Conservation (phyloP, 1,139 yeast species). For the Suhomyces anneliseae region DNA sequence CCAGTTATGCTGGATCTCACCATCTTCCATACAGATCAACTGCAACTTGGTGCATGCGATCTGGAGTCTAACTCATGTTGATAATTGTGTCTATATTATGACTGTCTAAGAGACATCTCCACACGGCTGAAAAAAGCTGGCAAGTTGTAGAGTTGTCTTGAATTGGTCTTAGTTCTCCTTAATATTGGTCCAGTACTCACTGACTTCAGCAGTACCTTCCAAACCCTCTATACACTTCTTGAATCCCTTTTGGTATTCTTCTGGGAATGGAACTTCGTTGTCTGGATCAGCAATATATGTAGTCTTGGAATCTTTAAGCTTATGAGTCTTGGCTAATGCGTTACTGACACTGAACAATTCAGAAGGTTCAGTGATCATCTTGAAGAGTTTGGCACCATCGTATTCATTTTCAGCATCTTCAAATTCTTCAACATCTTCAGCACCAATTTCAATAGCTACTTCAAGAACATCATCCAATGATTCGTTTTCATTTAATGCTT, state of each 20-base stretch:
- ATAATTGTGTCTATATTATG: too few relatives aligned
- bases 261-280: conserved; percentile 53
- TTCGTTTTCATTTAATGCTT: conserved; percentile 38
- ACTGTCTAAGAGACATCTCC: too few relatives aligned
- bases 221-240: conserved; percentile 60
- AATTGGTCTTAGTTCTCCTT: conserved; percentile 15
- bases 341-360: conserved; percentile 65
- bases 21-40: too few relatives aligned
- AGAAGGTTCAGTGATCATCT: conserved; percentile 56
- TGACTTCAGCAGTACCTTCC: conserved; percentile 79
- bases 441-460: conserved; percentile 73
- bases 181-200: conserved; percentile 68
- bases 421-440: conserved; percentile 71
- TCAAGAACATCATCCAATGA: conserved; percentile 68
- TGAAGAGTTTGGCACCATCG: conserved; percentile 38
- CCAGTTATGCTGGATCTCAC: too few relatives aligned
- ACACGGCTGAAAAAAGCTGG: too few relatives aligned
- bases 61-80: too few relatives aligned
- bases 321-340: conserved; percentile 51
- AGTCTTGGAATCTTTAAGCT: conserved; percentile 68
- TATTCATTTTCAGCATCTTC: conserved; percentile 43
- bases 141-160: too few relatives aligned
- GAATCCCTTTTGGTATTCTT: conserved; percentile 50
- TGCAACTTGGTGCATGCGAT: too few relatives aligned
- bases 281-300: conserved; percentile 68